Base-by-base conservation (phyloP, 768 basidiomycete species). In the Mycena floridula region DNA sequence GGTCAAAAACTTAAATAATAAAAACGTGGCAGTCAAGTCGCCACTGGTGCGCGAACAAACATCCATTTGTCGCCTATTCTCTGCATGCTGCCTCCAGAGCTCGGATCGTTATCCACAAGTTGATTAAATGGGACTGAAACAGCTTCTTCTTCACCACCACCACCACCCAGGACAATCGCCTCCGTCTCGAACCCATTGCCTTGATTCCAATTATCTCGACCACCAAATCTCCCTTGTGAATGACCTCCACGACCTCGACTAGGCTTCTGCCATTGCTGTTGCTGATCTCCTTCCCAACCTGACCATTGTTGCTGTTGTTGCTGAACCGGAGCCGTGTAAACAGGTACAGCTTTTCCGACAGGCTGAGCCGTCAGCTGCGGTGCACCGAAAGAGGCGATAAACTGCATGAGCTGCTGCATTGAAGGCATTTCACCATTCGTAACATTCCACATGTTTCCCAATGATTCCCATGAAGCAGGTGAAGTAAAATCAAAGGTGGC, bases 381-480 rank as follows among this genome's bases (percentile, higher is more conserved):
- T 16, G 18, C 50, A 41, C 56, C 50, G 40, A 56, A 54, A 18
- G 71, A 46, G 70, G 85, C 71, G 50, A 86, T 71, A 58, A 82
- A 85, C 61, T 80, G 74, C 81, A 88, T 81, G 52, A 90, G 74
- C 55, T 89, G 74, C 54, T 88, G 82, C 54, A 82, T 81, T 45
- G 84, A 74, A 23, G 89, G 89, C 52, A 68, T 40, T 54, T 76
- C 72, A 32, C 86, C 84, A 61, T 85, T 64, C 42, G 85, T 82
- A 45, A 71, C 69, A 58, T 73, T 64, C 86, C 85, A 91, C 70
- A 87, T 80, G 58, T 78, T 79, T 59, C 84, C 85, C 47, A 93
- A 76, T 45, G 77, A 74, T 68, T 84, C 80, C 90, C 90, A 93
- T 60, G 85, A 82, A 42, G 76, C 62, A 43, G 89, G 76, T 36